Evolutionary conservation across 208 protist species (phyloP), one percentile per base, ranked within the genome.

Genomic region (Leptomonas seymouri): DNA sequence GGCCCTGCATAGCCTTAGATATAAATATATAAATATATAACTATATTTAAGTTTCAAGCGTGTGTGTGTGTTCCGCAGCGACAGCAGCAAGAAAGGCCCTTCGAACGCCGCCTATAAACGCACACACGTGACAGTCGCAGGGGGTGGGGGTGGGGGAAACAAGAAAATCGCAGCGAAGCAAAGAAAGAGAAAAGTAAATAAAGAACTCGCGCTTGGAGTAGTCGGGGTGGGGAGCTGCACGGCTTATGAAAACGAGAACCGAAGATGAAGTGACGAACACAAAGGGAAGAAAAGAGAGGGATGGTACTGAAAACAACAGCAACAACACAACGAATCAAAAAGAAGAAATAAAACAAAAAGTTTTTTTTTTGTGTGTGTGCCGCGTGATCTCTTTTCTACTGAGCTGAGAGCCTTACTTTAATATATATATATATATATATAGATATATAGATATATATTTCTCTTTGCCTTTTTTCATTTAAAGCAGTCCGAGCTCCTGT

Each of bases 1-100:
- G 71, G 2, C 71, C 46, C 39, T 77, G 58, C 71, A 77, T 77
- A 3, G 30, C n/a, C n/a, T n/a, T n/a, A n/a, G n/a, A n/a, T n/a
- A n/a, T n/a, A n/a, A n/a, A n/a, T n/a, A n/a, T n/a, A n/a, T n/a
- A n/a, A n/a, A n/a, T n/a, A n/a, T n/a, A n/a, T n/a, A n/a, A n/a
- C 16, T 54, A 18, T 55, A 9, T 23, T 20, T 36, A 16, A 53
- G 16, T 1, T 36, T 16, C 23, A 42, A 21, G 18, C 49, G 12
- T 18, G 34, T 46, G 46, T 62, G 15, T 31, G 48, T 54, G 18
- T 46, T 27, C 20, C 0, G 45, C 11, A 62, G 63, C 11, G 50
- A 42, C n/a, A 31, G 18, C 18, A 50, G n/a, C 18, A 44, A 68
- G 34, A 39, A 39, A 39, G 9, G 34, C 9, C 34, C 9, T 39